A percentile compares a stretch with the other conserved stretches of the same genome.
Evolutionary conservation across 2,329 filamentous ascomycete species (phyloP).

Genomic region (Aspergillus sp.): DNA sequence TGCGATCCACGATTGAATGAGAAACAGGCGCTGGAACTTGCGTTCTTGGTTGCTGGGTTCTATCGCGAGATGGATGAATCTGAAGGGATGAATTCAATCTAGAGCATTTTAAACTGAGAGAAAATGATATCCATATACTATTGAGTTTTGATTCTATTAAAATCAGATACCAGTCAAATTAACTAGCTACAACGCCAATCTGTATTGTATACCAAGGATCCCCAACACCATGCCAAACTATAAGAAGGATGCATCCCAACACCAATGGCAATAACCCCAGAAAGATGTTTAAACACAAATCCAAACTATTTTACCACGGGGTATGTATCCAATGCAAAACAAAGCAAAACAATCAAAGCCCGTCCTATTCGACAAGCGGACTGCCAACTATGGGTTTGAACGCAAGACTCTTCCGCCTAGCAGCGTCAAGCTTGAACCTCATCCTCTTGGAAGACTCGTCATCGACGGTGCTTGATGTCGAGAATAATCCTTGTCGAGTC

Average conservation of each 20-base stretch:
- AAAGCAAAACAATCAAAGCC: constrained; percentile 9
- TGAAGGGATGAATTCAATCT: constrained; percentile 11
- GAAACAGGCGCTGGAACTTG: constrained; percentile 93
- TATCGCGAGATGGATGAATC: constrained; percentile 49
- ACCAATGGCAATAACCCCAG: too few species aligned
- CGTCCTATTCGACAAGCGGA: constrained; percentile 52
- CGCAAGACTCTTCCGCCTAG: constrained; percentile 70
- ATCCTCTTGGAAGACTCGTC: constrained; percentile 38
- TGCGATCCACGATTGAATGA: constrained; percentile 95
- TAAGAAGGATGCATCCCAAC: too few species aligned
- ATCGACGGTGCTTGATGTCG: constrained; percentile 16
- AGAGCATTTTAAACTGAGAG: neutral
- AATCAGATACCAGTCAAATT: too few species aligned
- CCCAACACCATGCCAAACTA: too few species aligned
- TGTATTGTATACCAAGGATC: too few species aligned
- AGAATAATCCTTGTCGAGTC: constrained; percentile 38
- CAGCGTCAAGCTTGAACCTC: constrained; percentile 62
- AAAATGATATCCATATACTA: too few species aligned
- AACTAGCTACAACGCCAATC: too few species aligned
- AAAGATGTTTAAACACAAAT: too few species aligned
- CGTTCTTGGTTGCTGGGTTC: constrained; percentile 86
- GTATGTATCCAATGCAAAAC: constrained; percentile 4
- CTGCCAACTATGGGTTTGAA: constrained; percentile 72
- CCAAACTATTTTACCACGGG: too few species aligned
- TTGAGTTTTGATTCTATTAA: too few species aligned